Evolutionary conservation across 495 filamentous ascomycete genomes (phyloP).

Genomic region (Lasiosphaeria ovina): DNA sequence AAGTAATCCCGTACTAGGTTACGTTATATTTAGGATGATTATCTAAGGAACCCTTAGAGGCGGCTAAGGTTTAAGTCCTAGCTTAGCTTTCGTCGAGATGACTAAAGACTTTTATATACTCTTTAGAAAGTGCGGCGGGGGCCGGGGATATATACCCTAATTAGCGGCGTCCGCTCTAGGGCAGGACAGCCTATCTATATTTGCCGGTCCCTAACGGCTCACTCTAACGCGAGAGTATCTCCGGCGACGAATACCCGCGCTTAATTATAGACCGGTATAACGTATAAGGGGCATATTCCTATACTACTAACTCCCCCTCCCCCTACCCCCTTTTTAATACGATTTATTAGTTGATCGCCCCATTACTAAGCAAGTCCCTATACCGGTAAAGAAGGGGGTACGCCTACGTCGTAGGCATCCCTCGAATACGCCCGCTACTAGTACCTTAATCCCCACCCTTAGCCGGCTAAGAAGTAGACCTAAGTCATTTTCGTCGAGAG

Average conservation of each 20-base stretch:
- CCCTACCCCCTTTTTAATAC: constrained; percentile 1
- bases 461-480: constrained; percentile 8
- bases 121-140: not conserved
- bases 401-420: constrained; percentile 6
- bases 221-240: constrained; percentile 10
- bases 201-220: constrained; percentile 3
- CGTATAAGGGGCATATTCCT: constrained; percentile 5
- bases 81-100: constrained; percentile 5
- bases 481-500: constrained; percentile 1
- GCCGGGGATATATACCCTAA: constrained; percentile 9
- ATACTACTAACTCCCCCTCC: constrained; percentile 6
- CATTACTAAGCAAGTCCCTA: constrained; percentile 4
- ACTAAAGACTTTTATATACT: constrained; percentile 8
- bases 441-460: constrained; percentile 4
- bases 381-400: constrained; percentile 7
- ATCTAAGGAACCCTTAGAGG: constrained; percentile 2
- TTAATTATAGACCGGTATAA: constrained; percentile 7
- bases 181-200: constrained; percentile 5
- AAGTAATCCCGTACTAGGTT: constrained; percentile 4
- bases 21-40: constrained; percentile 4
- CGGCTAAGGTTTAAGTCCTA: constrained; percentile 1
- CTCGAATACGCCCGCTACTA: constrained; percentile 4
- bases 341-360: constrained; percentile 8
- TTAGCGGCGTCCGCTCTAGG: constrained; percentile 5
- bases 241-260: constrained; percentile 2